Conservation (phyloP, 805 yeast species). For the Ogataea dorogensis region DNA sequence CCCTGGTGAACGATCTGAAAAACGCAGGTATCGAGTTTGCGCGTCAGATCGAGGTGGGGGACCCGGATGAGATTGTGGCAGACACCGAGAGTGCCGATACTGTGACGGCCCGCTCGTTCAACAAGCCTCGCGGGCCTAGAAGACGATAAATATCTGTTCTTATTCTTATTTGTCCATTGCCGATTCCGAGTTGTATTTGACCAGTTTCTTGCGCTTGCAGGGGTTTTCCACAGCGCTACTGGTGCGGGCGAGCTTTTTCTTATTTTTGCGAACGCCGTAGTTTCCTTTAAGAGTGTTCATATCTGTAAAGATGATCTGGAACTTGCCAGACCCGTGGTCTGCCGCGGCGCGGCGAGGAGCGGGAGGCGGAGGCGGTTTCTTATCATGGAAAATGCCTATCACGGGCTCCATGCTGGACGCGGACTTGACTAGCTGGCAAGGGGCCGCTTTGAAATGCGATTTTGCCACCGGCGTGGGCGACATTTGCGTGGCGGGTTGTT, state of each 20-base stretch:
- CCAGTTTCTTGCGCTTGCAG: conserved; percentile 14
- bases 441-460: conserved; percentile 24
- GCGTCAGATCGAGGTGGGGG: conserved; percentile 67
- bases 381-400: conserved; percentile 33
- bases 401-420: conserved; percentile 32
- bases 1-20: conserved; percentile 52
- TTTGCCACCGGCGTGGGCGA: conserved; percentile 37
- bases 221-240: conserved; percentile 17
- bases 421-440: conserved; percentile 29
- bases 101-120: conserved; percentile 34
- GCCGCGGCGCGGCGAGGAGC: conserved; percentile 8
- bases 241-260: conserved; percentile 20
- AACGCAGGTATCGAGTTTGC: conserved; percentile 38
- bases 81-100: conserved; percentile 25
- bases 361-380: conserved; percentile 16
- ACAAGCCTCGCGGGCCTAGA: conserved; percentile 73
- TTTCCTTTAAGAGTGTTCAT: conserved; percentile 32
- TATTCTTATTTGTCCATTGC: conserved; percentile 8
- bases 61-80: conserved; percentile 63
- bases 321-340: conserved; percentile 37
- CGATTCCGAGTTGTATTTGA: conserved; percentile 18
- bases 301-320: conserved; percentile 47
- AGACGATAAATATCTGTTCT: conserved; percentile 36
- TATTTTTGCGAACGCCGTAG: conserved; percentile 17
- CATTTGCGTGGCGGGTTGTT: conserved; percentile 23